These are phyloP conservation scores for Polymyxa betae DNA, from an alignment of 208 protist genomes.

Conservation along the genomic window DNA sequence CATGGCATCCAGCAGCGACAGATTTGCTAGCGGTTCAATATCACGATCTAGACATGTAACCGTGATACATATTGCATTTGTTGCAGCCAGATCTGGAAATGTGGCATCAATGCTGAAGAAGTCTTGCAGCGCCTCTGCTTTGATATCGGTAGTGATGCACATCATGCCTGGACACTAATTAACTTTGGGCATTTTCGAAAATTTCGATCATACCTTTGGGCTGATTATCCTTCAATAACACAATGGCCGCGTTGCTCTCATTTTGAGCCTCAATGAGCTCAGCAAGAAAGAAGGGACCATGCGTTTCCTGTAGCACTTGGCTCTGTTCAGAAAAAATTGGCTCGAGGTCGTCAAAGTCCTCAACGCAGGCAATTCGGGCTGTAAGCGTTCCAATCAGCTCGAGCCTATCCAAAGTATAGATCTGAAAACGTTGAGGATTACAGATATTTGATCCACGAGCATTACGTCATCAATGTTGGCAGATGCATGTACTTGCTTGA, in stretches of 20 bases:
- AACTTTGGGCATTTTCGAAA: neutral
- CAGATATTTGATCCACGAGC: too few relatives aligned
- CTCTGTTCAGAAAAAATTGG: constrained; percentile 1
- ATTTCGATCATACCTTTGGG: neutral
- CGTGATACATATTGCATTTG: neutral
- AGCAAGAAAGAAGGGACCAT: constrained; percentile 25
- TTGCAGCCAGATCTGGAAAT: neutral
- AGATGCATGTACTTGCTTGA: too few relatives aligned
- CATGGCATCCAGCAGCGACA: neutral
- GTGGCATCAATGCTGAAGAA: neutral
- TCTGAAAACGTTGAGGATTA: too few relatives aligned
- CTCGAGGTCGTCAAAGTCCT: constrained; percentile 17
- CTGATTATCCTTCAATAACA: neutral
- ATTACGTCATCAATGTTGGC: too few relatives aligned
- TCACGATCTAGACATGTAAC: neutral
- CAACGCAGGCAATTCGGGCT: neutral
- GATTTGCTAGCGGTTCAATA: neutral
- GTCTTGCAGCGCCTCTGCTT: neutral
- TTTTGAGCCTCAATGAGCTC: constrained; percentile 3
- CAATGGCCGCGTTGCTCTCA: neutral
- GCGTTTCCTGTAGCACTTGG: neutral
- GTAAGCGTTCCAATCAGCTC: neutral
- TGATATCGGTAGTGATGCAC: constrained; percentile 26
- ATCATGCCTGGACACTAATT: neutral
- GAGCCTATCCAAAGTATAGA: neutral